These are phyloP conservation scores for Trametes maxima DNA, from an alignment of 768 basidiomycete genomes.

Conservation along the genomic window DNA sequence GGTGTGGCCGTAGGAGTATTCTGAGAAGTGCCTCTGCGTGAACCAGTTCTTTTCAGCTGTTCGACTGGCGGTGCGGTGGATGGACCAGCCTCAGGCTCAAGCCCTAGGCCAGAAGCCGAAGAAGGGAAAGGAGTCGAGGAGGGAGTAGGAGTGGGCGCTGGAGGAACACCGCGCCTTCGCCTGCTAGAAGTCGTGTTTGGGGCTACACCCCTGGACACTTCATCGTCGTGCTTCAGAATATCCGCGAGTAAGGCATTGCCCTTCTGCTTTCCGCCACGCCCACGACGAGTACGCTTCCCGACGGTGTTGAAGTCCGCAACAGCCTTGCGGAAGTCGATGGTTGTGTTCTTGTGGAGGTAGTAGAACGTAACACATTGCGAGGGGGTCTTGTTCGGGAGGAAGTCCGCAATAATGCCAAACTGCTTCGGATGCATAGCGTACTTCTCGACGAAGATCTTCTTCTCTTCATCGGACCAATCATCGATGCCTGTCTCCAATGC, in stretches of 20 bases:
- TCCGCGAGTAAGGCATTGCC: conserved; percentile 81
- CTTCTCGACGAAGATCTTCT: conserved; percentile 73
- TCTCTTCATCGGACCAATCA: conserved; percentile 89
- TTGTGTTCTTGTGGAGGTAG: conserved; percentile 90
- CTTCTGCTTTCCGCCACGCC: conserved; percentile 66
- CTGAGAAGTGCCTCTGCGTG: conserved; percentile 44
- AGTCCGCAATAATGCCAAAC: conserved; percentile 88
- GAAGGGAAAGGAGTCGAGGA: neutral
- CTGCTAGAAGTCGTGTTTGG: conserved; percentile 15
- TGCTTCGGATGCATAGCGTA: conserved; percentile 90
- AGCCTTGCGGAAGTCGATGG: conserved; percentile 82
- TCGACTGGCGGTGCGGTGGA: conserved; percentile 8
- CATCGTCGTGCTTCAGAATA: conserved; percentile 74
- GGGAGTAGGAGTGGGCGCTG: no score
- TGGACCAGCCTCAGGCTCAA: neutral
- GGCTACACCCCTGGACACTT: conserved; percentile 29
- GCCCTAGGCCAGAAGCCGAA: neutral
- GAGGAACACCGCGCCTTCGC: conserved; percentile 15
- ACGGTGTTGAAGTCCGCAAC: conserved; percentile 61
- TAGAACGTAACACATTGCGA: conserved; percentile 92
- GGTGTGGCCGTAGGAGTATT: conserved; percentile 45
- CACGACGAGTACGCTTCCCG: conserved; percentile 63
- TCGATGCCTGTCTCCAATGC: conserved; percentile 70
- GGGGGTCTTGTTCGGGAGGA: conserved; percentile 80
- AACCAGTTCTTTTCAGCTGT: conserved; percentile 16